phyloP scores from a whole-genome alignment of 2,329 filamentous ascomycete species.

The Penicillium sp. region DNA sequence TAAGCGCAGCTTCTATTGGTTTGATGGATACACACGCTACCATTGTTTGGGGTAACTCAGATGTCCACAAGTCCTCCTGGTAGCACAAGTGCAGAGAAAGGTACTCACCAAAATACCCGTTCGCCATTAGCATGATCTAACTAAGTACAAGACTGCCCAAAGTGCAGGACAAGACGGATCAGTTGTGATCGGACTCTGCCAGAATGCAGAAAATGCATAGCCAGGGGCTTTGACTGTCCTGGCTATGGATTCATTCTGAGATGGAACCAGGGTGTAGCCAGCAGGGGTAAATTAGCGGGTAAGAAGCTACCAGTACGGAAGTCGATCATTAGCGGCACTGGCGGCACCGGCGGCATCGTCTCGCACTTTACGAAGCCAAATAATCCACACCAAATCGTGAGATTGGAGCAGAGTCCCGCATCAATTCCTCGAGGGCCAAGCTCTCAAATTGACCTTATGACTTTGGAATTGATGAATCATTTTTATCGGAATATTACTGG shows the following conservation, averaged over 20 bases:
- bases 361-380: not conserved
- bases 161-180: constrained; percentile 10
- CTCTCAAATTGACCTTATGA: not conserved
- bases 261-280: constrained; percentile 8
- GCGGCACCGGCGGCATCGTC: not conserved
- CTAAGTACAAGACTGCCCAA: constrained; percentile 4
- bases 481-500: constrained; percentile 22
- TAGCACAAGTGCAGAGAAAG: constrained; percentile 7
- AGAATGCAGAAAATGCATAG: constrained; percentile 8
- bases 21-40: not conserved
- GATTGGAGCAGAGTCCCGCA: not conserved
- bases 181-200: constrained; percentile 9
- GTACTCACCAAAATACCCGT: not conserved
- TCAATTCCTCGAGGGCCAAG: not conserved
- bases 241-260: constrained; percentile 7
- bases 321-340: not conserved
- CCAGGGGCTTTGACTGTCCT: constrained; percentile 8
- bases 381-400: not conserved
- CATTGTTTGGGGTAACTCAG: not conserved
- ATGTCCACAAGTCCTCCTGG: not conserved
- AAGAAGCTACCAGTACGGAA: not conserved
- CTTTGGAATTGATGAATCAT: constrained; percentile 22
- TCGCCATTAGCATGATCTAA: not conserved
- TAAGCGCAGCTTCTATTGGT: not conserved
- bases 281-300: constrained; percentile 7